phyloP scores from a whole-genome alignment of 805 yeast genomes.

The Ascoidea tarda region DNA sequence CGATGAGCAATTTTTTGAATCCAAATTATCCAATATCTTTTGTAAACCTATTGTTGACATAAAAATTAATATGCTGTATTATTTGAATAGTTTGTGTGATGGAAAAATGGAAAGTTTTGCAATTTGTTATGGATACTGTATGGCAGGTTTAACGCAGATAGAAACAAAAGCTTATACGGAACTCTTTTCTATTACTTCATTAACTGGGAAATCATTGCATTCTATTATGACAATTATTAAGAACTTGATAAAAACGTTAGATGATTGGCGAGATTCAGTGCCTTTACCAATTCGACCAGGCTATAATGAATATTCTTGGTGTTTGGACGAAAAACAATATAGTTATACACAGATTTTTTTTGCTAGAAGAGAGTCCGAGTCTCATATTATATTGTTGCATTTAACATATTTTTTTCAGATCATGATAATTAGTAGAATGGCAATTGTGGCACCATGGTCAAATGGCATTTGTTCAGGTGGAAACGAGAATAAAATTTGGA shows the following conservation, averaged over 20 bases:
- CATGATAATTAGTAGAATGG: slow-evolving; percentile 2
- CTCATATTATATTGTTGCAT: not conserved
- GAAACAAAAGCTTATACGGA: slow-evolving; percentile 1
- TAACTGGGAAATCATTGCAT: not conserved
- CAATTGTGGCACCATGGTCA: not conserved
- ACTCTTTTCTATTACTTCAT: slow-evolving; percentile 1
- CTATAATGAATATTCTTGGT: not conserved
- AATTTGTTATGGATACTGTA: not conserved
- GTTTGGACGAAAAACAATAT: not conserved
- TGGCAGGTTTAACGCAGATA: not conserved
- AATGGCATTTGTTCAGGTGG: too few species aligned
- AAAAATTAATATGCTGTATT: too few species aligned
- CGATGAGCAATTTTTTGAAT: slow-evolving; percentile 15
- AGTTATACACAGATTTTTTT: not conserved
- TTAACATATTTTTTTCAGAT: slow-evolving; percentile 1
- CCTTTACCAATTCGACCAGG: not conserved
- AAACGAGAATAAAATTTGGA: not conserved
- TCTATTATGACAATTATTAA: not conserved
- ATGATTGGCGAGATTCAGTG: not conserved
- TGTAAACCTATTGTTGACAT: too few species aligned
- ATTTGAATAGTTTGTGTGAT: not conserved
- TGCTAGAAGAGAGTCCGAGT: not conserved
- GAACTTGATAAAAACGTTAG: not conserved
- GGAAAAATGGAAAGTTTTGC: not conserved
- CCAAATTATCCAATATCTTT: too few species aligned